Base-by-base conservation (phyloP, 768 basidiomycete species). In the Lentinula lateritia region DNA sequence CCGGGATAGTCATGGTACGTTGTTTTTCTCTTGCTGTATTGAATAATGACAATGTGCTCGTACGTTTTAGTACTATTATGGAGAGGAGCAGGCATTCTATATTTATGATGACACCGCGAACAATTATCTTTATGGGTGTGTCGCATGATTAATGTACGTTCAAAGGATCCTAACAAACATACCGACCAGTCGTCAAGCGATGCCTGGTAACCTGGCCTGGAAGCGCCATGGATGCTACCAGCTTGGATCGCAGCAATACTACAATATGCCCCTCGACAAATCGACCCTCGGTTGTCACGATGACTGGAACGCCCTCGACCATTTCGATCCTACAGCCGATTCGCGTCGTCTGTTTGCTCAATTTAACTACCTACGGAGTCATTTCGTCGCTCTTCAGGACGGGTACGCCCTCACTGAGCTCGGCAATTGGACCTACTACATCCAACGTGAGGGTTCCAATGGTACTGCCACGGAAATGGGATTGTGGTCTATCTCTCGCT, bases 81-180 rank as follows among this genome's bases (percentile, higher is more conserved):
- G 95, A 35, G 95, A 97, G 71, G 95, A 97, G 70, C 95, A 97
- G 69, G 85, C 85, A 61, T 86, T 96, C 71, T 97, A 96, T 69
- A 66, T 93, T 2, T 93, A 80, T 63, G 95, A 97, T 68, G 92
- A 90, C 58, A 84, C 86, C n/a, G 94, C 95, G 1, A 77, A 85
- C 68, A 97, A 97, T 74, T 97, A 97, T 76, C 87, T 97, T 58
- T 94, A 89, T 67, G 91, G 90, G 90, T 90, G 69, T 63, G 84
- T 67, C 52, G 39, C 50, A 32, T 48, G 15, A 41, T 36, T 3
- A 50, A 7, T 18, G 43, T 32, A 16, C n/a, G 13, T 20, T 9
- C 23, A 58, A 48, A 28, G 28, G 28, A 28, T 28, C 35, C 20
- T 52, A 56, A 13, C 61, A 50, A 18, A 46, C 46, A 55, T 16